phyloP scores from a whole-genome alignment of 1,284 basidiomycete genomes.

The Tilletia horrida region DNA sequence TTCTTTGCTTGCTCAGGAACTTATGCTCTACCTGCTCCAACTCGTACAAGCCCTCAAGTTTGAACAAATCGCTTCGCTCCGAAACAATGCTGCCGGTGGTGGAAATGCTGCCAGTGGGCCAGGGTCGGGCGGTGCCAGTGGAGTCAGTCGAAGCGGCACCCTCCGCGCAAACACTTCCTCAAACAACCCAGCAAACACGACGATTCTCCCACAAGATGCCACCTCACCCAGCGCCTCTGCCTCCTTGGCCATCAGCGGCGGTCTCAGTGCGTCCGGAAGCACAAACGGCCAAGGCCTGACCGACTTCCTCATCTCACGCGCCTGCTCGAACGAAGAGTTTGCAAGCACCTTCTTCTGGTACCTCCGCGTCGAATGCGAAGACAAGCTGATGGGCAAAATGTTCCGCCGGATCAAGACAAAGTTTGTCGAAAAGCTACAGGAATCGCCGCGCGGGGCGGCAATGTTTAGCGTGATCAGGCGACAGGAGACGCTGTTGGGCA shows the following conservation, averaged over 20 bases:
- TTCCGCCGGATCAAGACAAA: slow-evolving; percentile 83
- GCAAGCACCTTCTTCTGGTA: slow-evolving; percentile 97
- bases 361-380: slow-evolving; percentile 85
- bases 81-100: not conserved
- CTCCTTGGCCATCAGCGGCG: not conserved
- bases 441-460: slow-evolving; percentile 55
- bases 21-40: slow-evolving; percentile 87
- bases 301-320: slow-evolving; percentile 76
- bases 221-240: slow-evolving; percentile 4
- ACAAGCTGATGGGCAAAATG: slow-evolving; percentile 80
- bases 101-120: not conserved
- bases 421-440: slow-evolving; percentile 78
- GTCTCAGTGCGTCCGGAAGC: slow-evolving; percentile 22
- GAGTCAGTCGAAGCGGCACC: not conserved
- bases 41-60: slow-evolving; percentile 90
- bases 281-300: slow-evolving; percentile 26
- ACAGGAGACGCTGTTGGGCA: slow-evolving; percentile 72
- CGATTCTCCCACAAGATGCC: not conserved
- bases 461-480: slow-evolving; percentile 58
- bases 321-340: slow-evolving; percentile 74
- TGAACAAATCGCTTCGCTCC: slow-evolving; percentile 28
- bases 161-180: slow-evolving; percentile 36
- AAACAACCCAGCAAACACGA: slow-evolving; percentile 15
- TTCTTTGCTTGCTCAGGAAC: slow-evolving; percentile 64
- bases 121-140: not conserved